Conservation (phyloP, 164 flowering plant genomes). For the Vitis rupestris region DNA sequence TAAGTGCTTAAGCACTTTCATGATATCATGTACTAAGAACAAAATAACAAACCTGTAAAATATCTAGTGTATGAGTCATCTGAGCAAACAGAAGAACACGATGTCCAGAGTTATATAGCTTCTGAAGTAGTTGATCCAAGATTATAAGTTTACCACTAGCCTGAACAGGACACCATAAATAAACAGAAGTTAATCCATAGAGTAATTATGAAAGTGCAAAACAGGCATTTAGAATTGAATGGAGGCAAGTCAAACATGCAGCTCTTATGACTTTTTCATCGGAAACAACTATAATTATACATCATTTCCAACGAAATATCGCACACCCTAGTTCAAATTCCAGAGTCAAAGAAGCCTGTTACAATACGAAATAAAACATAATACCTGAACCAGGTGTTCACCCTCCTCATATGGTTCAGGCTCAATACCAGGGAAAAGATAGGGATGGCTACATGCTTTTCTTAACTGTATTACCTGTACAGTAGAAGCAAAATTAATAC, state of each 20-base stretch:
- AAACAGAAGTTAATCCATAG: background rate
- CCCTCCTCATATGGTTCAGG: slow-evolving; percentile 98
- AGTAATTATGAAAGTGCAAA: background rate
- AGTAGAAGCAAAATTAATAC: background rate
- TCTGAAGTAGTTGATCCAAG: slow-evolving; percentile 76
- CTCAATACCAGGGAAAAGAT: slow-evolving; percentile 93
- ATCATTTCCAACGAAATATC: too few species aligned
- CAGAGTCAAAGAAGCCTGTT: background rate
- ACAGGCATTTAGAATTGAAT: background rate
- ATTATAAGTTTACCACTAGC: slow-evolving; percentile 91
- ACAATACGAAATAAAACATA: background rate
- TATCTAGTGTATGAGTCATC: slow-evolving; percentile 93
- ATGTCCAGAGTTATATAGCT: slow-evolving; percentile 67
- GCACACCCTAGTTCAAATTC: too few species aligned
- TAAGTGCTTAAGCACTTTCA: background rate
- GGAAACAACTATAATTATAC: too few species aligned
- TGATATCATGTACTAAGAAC: background rate
- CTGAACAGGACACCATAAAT: slow-evolving; percentile 34
- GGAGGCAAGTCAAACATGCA: too few species aligned
- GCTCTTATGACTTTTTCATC: too few species aligned
- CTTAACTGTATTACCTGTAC: slow-evolving; percentile 83
- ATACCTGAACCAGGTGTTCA: slow-evolving; percentile 91
- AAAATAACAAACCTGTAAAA: slow-evolving; percentile 67
- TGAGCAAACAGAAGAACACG: slow-evolving; percentile 93
- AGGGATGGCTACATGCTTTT: slow-evolving; percentile 96